Percentiles rank a stretch among this genome's conserved stretches.
Conservation (phyloP, 2,329 filamentous ascomycete species). For the Beauveria brongniartii region DNA sequence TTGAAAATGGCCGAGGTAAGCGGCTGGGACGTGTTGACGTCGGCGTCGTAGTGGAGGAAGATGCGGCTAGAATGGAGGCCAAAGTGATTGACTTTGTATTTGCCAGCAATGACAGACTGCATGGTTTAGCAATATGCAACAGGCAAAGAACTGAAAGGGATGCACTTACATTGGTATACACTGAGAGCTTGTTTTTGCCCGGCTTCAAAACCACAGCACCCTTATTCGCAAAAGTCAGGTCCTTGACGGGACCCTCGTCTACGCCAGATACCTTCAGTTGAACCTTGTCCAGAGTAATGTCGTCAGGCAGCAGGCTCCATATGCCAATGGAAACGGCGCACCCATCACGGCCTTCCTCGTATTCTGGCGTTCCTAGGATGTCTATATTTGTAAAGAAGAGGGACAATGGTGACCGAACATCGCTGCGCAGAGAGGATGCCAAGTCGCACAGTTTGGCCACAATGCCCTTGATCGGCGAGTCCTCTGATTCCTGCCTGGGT, state of each 20-base stretch:
- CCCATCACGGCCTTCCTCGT: slow-evolving; percentile 64
- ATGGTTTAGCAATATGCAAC: slow-evolving; percentile 20
- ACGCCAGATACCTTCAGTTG: slow-evolving; percentile 55
- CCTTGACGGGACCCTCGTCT: slow-evolving; percentile 48
- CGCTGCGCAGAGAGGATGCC: slow-evolving; percentile 39
- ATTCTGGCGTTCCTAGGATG: slow-evolving; percentile 59
- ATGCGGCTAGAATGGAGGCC: slow-evolving; percentile 57
- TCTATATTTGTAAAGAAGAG: slow-evolving; percentile 67
- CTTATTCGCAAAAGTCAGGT: slow-evolving; percentile 35
- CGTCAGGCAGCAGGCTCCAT: slow-evolving; percentile 63
- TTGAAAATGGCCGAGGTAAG: slow-evolving; percentile 45
- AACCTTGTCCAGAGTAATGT: slow-evolving; percentile 57
- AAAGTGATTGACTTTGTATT: slow-evolving; percentile 67
- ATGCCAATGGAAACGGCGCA: slow-evolving; percentile 64
- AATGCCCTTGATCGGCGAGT: slow-evolving; percentile 36
- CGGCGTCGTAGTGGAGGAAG: slow-evolving; percentile 56
- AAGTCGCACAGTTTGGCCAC: slow-evolving; percentile 39
- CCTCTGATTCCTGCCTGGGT: slow-evolving; percentile 20
- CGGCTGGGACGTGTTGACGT: slow-evolving; percentile 38
- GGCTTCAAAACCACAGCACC: slow-evolving; percentile 30
- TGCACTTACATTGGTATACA: slow-evolving; percentile 28
- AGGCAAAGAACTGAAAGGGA: rapidly evolving
- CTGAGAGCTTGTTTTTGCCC: slow-evolving; percentile 36
- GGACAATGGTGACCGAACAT: slow-evolving; percentile 59
- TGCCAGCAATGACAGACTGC: slow-evolving; percentile 59